These are phyloP conservation scores for Lactifluus echinatus DNA, from an alignment of 768 basidiomycete species.

Conservation along the genomic window DNA sequence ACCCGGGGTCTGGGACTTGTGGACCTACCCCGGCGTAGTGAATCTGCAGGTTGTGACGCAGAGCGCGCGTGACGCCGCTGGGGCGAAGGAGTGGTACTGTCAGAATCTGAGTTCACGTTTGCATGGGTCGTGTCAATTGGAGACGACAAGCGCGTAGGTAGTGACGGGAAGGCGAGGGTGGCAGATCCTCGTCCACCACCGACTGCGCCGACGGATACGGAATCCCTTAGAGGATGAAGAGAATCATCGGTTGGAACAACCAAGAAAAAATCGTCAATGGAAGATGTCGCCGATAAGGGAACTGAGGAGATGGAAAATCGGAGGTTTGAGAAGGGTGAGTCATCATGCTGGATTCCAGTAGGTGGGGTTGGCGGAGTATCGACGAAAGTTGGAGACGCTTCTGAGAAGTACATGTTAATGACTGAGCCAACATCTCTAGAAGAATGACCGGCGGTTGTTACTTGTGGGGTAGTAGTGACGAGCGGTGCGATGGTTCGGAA, in stretches of 20 bases:
- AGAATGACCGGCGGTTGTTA: neutral
- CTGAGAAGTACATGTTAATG: slow-evolving; percentile 26
- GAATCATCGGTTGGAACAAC: neutral
- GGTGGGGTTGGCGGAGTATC: slow-evolving; percentile 19
- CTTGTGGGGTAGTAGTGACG: slow-evolving; percentile 1
- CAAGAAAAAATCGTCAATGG: neutral
- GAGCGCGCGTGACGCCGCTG: neutral
- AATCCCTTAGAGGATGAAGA: neutral
- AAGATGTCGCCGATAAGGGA: neutral
- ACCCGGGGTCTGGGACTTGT: neutral
- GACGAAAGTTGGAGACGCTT: slow-evolving; percentile 6
- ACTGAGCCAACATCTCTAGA: slow-evolving; percentile 21
- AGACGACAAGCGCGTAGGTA: neutral
- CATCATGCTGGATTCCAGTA: slow-evolving; percentile 11
- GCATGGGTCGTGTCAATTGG: slow-evolving; percentile 1
- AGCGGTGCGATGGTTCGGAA: neutral
- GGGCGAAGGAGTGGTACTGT: neutral
- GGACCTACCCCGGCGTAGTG: neutral
- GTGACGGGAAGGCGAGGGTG: neutral
- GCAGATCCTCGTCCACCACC: neutral
- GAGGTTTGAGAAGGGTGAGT: neutral
- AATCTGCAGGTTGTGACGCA: neutral
- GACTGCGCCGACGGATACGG: slow-evolving; percentile 7
- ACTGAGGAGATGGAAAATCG: neutral
- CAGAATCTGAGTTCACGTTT: slow-evolving; percentile 10